phyloP scores from a whole-genome alignment of 257 asterid genomes.

The Rubia yunnanensis region DNA sequence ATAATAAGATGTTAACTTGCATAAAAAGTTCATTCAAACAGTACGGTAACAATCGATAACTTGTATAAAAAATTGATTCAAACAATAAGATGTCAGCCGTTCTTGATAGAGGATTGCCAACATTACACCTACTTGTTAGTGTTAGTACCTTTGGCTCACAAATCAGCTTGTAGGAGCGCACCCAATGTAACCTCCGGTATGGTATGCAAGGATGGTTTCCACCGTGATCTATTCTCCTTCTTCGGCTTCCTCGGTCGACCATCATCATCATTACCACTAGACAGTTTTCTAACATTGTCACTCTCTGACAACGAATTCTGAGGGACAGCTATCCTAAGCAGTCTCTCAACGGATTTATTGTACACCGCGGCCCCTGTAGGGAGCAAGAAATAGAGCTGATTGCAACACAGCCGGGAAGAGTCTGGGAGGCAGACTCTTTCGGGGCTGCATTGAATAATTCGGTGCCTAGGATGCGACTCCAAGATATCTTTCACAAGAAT shows the following conservation, averaged over 20 bases:
- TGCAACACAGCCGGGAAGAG: conserved; percentile 12
- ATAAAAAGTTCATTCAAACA: too few species aligned
- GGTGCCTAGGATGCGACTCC: background rate
- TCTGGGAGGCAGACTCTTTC: conserved; percentile 8
- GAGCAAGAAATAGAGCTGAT: conserved; percentile 16
- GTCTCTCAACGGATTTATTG: background rate
- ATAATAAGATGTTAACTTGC: too few species aligned
- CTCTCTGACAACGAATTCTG: background rate
- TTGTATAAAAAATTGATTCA: too few species aligned
- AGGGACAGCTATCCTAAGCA: conserved; percentile 3
- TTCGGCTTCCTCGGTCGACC: background rate
- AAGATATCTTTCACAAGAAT: conserved; percentile 8
- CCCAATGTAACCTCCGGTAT: conserved; percentile 9
- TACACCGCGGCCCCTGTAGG: conserved; percentile 1
- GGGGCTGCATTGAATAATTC: conserved; percentile 2
- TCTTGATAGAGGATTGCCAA: too few species aligned
- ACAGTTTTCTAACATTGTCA: background rate
- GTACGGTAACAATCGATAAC: too few species aligned
- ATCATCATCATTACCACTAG: background rate
- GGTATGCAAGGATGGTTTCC: conserved; percentile 13
- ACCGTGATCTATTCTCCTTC: background rate
- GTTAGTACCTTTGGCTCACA: background rate
- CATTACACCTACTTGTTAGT: background rate
- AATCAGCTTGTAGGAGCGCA: background rate
- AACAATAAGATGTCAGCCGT: background rate